phyloP scores from a whole-genome alignment of 2,329 filamentous ascomycete genomes.

The Chaetomium strumarium region DNA sequence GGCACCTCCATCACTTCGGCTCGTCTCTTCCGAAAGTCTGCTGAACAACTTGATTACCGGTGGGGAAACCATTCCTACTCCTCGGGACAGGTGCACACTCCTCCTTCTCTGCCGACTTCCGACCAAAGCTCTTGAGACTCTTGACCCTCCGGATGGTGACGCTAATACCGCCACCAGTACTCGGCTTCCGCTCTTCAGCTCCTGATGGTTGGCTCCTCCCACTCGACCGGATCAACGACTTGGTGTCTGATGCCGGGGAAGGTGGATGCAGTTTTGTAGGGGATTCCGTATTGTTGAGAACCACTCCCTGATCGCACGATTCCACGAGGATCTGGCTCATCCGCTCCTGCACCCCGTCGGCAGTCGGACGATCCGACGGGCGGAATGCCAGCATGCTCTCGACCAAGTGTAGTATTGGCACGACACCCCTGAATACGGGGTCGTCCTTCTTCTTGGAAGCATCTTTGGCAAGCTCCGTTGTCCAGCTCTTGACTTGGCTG shows the following conservation, averaged over 20 bases:
- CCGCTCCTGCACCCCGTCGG: conserved; percentile 45
- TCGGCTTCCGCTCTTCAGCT: no score
- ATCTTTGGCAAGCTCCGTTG: conserved; percentile 54
- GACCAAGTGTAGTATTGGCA: conserved; percentile 47
- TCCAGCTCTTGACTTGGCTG: conserved; percentile 64
- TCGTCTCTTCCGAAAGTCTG: no score
- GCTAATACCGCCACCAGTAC: no score
- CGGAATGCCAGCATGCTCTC: conserved; percentile 49
- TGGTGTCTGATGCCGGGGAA: no score
- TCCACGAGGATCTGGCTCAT: conserved; percentile 49
- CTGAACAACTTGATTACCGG: no score
- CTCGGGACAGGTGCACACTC: no score
- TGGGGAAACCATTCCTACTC: no score
- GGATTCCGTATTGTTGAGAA: conserved; percentile 7
- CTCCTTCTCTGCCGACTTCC: no score
- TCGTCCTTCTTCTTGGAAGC: conserved; percentile 47
- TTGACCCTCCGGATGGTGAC: no score
- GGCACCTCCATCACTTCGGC: no score
- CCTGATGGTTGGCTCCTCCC: conserved; percentile 25
- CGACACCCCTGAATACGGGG: conserved; percentile 44
- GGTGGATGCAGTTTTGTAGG: no score
- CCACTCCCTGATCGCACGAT: conserved; percentile 31
- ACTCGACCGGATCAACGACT: conserved; percentile 27
- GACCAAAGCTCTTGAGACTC: no score
- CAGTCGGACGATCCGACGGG: conserved; percentile 48